Percentiles rank a stretch among this genome's conserved stretches.
Conservation (phyloP, 345 rosid genomes). For the Geranium brycei region DNA sequence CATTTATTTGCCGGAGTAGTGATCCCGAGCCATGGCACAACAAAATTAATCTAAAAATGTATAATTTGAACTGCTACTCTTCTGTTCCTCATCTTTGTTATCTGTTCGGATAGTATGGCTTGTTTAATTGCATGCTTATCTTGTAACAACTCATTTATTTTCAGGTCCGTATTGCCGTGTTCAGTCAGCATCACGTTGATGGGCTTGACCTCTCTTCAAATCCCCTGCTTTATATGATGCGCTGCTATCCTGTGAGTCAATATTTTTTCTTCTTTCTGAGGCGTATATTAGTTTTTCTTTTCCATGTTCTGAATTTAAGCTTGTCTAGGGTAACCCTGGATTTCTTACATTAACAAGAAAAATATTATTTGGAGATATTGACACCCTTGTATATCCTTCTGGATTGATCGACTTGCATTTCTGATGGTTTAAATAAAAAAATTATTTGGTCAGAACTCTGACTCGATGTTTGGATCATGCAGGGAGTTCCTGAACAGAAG, state of each 20-base stretch:
- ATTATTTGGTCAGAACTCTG: constrained; percentile 2
- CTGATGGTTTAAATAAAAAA: background rate
- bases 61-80: background rate
- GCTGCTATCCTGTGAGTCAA: constrained; percentile 79
- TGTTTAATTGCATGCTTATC: background rate
- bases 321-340: background rate
- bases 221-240: constrained; percentile 98
- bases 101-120: background rate
- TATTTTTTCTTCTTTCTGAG: constrained; percentile 1
- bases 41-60: background rate
- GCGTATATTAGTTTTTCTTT: background rate
- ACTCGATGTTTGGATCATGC: constrained; percentile 17
- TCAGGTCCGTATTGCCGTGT: constrained; percentile 97
- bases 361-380: background rate
- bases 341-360: background rate
- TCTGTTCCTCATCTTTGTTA: background rate
- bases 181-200: constrained; percentile 97
- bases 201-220: constrained; percentile 90
- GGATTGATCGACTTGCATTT: background rate
- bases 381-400: background rate
- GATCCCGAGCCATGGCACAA: background rate
- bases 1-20: background rate
- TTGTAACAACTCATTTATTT: constrained; percentile 13
- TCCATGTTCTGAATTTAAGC: background rate
- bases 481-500: constrained; percentile 97